Conservation (phyloP, 1,139 yeast species). For the Hemisphaericaspora xylofermentans region DNA sequence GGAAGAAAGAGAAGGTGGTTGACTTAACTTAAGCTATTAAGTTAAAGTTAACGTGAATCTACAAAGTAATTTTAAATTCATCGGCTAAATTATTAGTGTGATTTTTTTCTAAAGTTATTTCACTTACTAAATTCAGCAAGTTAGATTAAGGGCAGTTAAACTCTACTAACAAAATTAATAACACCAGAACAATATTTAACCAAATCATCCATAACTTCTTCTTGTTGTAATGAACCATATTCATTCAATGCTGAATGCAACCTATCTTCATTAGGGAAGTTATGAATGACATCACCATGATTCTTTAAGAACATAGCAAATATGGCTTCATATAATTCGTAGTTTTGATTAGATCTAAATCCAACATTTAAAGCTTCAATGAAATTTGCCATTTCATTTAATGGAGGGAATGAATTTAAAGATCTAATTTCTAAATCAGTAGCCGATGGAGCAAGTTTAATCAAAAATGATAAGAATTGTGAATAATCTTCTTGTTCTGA, state of each 20-base stretch:
- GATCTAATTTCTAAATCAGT: slow-evolving; percentile 88
- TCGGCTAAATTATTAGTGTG: no score
- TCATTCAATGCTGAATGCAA: slow-evolving; percentile 45
- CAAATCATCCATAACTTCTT: slow-evolving; percentile 59
- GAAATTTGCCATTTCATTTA: slow-evolving; percentile 63
- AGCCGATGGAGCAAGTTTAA: slow-evolving; percentile 70
- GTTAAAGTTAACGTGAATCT: no score
- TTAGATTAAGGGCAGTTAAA: no score
- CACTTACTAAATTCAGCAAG: no score
- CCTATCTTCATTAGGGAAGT: slow-evolving; percentile 34
- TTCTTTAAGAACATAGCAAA: slow-evolving; percentile 69
- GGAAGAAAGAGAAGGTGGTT: background rate
- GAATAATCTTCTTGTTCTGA: slow-evolving; percentile 38
- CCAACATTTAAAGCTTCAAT: slow-evolving; percentile 66
- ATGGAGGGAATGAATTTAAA: slow-evolving; percentile 61
- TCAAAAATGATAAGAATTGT: slow-evolving; percentile 54
- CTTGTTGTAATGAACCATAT: slow-evolving; percentile 27
- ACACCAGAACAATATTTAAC: slow-evolving; percentile 86
- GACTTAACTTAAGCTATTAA: no score
- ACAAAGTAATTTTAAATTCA: no score
- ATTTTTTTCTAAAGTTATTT: no score
- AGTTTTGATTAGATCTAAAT: slow-evolving; percentile 54
- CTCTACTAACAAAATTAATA: slow-evolving; percentile 50
- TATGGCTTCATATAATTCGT: slow-evolving; percentile 75
- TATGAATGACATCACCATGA: slow-evolving; percentile 81